Evolutionary conservation across 179 eudicot genomes (phyloP).

Genomic region (Patellifolia procumbens): DNA sequence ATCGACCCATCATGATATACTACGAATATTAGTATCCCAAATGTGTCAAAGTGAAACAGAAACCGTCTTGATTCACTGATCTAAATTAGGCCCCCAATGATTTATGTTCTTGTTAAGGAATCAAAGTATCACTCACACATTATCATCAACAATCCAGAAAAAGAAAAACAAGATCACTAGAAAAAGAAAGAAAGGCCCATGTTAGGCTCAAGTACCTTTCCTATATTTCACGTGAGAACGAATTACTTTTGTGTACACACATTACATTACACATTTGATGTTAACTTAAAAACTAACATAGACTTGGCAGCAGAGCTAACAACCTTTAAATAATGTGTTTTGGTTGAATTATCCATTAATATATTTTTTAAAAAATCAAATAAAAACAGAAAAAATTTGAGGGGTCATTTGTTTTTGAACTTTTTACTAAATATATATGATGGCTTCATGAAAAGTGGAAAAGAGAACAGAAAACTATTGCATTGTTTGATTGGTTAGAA

Average conservation of each 20-base stretch:
- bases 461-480: too few species aligned
- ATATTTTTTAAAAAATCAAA: too few species aligned
- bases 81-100: not conserved
- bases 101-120: constrained; percentile 4
- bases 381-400: too few species aligned
- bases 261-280: not conserved
- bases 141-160: not conserved
- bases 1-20: not conserved
- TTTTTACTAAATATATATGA: too few species aligned
- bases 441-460: too few species aligned
- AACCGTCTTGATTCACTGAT: not conserved
- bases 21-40: not conserved
- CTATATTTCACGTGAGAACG: not conserved
- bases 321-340: not conserved
- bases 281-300: not conserved
- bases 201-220: not conserved
- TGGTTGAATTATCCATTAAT: too few species aligned
- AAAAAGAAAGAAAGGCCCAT: not conserved
- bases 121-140: not conserved
- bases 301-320: not conserved
- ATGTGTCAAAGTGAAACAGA: not conserved
- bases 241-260: not conserved
- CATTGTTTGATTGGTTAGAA: too few species aligned
- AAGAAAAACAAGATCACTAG: not conserved
- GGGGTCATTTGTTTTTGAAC: too few species aligned